phyloP scores from a whole-genome alignment of 1,284 basidiomycete species.

The Moesziomyces sp. region DNA sequence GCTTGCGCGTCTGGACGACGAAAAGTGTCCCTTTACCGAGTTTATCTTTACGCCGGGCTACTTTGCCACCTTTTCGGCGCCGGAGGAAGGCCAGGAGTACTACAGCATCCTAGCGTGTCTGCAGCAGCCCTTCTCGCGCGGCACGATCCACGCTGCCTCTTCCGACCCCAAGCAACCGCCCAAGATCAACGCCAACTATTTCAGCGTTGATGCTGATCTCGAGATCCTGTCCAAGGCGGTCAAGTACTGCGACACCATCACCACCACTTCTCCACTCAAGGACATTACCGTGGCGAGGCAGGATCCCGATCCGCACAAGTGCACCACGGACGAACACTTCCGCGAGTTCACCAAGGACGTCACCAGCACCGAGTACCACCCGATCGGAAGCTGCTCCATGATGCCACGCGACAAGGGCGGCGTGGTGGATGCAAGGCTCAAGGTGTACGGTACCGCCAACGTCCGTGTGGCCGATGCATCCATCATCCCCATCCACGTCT shows the following conservation, averaged over 20 bases:
- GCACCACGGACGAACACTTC: slow-evolving; percentile 36
- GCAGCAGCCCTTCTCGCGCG: slow-evolving; percentile 55
- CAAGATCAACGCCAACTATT: slow-evolving; percentile 53
- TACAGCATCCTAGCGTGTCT: slow-evolving; percentile 49
- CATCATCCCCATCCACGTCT: slow-evolving; percentile 48
- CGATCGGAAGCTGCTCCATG: slow-evolving; percentile 75
- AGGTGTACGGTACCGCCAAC: slow-evolving; percentile 76
- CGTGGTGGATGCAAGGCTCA: slow-evolving; percentile 75
- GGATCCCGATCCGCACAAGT: slow-evolving; percentile 44
- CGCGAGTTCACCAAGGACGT: slow-evolving; percentile 49
- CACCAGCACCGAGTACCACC: slow-evolving; percentile 67
- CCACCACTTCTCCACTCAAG: slow-evolving; percentile 27
- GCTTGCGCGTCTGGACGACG: slow-evolving; percentile 42
- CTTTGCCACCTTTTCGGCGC: slow-evolving; percentile 48
- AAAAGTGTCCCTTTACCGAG: slow-evolving; percentile 45
- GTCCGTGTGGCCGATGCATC: slow-evolving; percentile 70
- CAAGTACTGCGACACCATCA: slow-evolving; percentile 50
- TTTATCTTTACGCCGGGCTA: slow-evolving; percentile 61
- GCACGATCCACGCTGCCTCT: slow-evolving; percentile 45
- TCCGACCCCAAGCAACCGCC: slow-evolving; percentile 32
- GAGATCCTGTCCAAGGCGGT: slow-evolving; percentile 50
- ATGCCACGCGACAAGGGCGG: slow-evolving; percentile 75
- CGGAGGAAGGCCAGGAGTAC: slow-evolving; percentile 51
- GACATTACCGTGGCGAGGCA: slow-evolving; percentile 38
- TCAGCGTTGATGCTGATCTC: slow-evolving; percentile 55